Percentiles rank a stretch among this genome's conserved stretches.
Evolutionary conservation across 2,329 filamentous ascomycete species (phyloP).

Genomic region (Cladobotryum mycophilum): DNA sequence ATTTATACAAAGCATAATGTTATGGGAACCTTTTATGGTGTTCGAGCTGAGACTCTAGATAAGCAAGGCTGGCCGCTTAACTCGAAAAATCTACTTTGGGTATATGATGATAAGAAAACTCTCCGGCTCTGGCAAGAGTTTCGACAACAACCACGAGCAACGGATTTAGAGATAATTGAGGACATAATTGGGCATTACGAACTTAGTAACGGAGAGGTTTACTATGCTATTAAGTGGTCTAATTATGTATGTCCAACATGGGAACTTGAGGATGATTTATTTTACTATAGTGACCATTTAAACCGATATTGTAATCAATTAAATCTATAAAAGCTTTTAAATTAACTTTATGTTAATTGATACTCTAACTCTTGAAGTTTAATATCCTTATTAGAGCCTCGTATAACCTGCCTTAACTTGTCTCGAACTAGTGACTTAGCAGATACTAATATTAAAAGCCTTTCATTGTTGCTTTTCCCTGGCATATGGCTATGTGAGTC

Average conservation of each 20-base stretch:
- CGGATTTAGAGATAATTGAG: background rate
- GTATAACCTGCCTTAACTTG: background rate
- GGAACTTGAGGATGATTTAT: background rate
- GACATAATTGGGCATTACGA: background rate
- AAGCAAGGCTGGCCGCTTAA: background rate
- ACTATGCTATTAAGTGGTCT: background rate
- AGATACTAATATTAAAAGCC: background rate
- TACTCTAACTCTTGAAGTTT: background rate
- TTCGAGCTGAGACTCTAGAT: background rate
- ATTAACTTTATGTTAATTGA: background rate
- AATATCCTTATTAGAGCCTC: background rate
- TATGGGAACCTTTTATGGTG: background rate
- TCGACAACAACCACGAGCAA: background rate
- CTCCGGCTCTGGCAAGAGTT: background rate
- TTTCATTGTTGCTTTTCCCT: background rate
- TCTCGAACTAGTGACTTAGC: background rate
- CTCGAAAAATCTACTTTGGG: background rate
- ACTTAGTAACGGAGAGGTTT: background rate
- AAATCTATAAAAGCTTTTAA: background rate
- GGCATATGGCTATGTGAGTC: background rate
- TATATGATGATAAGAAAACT: background rate
- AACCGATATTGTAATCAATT: background rate
- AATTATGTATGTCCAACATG: background rate
- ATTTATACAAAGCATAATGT: background rate
- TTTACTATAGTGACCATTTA: background rate